Percentiles rank a stretch among this genome's conserved stretches.
phyloP scores from a whole-genome alignment of 176 grass and related monocot species.

The Alopecurus myosuroides region DNA sequence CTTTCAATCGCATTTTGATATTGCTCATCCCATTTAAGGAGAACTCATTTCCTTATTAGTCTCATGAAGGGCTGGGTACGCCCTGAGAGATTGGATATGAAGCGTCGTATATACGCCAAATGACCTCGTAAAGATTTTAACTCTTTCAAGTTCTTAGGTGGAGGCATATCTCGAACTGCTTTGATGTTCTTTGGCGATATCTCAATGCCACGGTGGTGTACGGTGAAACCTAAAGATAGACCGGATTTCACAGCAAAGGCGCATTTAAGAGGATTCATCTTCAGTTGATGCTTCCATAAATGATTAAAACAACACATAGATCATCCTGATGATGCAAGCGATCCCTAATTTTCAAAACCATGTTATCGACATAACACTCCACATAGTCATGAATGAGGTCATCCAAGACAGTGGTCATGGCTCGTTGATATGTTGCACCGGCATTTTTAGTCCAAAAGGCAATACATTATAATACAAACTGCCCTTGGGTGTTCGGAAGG shows the following conservation, averaged over 20 bases:
- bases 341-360: too few relatives aligned
- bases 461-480: too few relatives aligned
- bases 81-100: background rate
- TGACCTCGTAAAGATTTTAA: background rate
- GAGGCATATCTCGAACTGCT: background rate
- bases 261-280: background rate
- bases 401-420: too few relatives aligned
- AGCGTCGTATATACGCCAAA: background rate
- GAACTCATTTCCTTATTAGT: background rate
- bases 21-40: too few relatives aligned
- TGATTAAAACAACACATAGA: background rate
- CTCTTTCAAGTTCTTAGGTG: too few relatives aligned
- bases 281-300: background rate
- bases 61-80: background rate
- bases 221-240: background rate
- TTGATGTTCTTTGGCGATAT: background rate
- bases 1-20: too few relatives aligned
- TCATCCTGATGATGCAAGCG: background rate
- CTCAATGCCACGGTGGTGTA: background rate
- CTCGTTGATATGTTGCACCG: too few relatives aligned
- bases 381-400: too few relatives aligned
- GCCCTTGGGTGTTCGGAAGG: too few relatives aligned
- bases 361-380: too few relatives aligned
- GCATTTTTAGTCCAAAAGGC: too few relatives aligned
- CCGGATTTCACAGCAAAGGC: background rate